Evolutionary conservation across 1,284 basidiomycete species (phyloP), one percentile per base, ranked within the genome.

Genomic region (Termitomyces sp.): DNA sequence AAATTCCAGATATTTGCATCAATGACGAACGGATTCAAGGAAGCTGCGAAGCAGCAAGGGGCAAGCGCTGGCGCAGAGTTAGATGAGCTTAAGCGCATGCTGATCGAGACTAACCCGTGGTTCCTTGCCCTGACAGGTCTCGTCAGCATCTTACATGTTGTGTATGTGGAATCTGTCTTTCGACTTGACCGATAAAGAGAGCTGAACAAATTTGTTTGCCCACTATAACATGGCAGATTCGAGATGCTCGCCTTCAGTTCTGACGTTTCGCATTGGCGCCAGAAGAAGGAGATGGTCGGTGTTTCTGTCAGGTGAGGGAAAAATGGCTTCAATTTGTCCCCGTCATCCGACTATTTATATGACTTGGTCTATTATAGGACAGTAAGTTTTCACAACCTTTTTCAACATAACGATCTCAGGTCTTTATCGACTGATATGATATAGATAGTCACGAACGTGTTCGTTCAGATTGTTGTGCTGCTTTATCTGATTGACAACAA

Each of bases 401-500:
- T 38, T 8, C 7, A 19, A 21, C 3, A 34, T 39, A 34, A 28
- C 31, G 21, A 9, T 10, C 17, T 40, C 10, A 13, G 10, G 34
- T 15, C 24, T 10, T 10, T 28, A 50, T 45, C 46, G 36, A 53
- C 41, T 1, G 15, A 5, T 4, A 17, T n/a, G 30, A 34, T 48
- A 13, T 63, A 90, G 79, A 95, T 99, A 64, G 70, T 98, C 62
- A 92, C 94, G 45, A 98, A 98, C 69, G 90, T 95, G 59, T 84
- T 98, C 66, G 90, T 95, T 6, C 94, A 96, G 76, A 70, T 90
- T 40, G 79, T 98, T 64, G 88, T 97, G 64, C 77, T 97, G 41
- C 79, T 98, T 24, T 98, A 98, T 72, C 86, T 98, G 61, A 83
- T 97, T 63, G 96, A 98, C 74, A 94, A 94, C 68, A 93, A 90